Conservation (phyloP, 2,329 filamentous ascomycete species). For the Malbranchea zuffiana region DNA sequence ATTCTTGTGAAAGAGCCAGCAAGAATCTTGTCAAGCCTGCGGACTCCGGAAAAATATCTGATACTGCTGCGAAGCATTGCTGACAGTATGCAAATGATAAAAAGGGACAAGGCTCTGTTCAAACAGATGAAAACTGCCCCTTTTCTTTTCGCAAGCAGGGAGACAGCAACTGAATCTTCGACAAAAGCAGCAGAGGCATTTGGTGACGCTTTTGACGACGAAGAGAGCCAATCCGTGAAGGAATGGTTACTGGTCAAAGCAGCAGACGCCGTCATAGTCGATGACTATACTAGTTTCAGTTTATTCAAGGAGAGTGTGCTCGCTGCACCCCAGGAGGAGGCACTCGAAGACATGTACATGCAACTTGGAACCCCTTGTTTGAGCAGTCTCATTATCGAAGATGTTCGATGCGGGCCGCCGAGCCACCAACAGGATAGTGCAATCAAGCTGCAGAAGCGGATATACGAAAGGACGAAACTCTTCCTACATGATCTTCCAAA, state of each 20-base stretch:
- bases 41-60: constrained; percentile 76
- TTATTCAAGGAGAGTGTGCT: constrained; percentile 77
- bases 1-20: constrained; percentile 77
- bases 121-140: constrained; percentile 61
- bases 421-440: constrained; percentile 59
- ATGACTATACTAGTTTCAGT: constrained; percentile 81
- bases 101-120: constrained; percentile 68
- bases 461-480: constrained; percentile 76
- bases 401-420: constrained; percentile 58
- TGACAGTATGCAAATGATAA: constrained; percentile 57
- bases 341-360: constrained; percentile 72
- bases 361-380: constrained; percentile 68
- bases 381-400: constrained; percentile 66
- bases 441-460: constrained; percentile 61
- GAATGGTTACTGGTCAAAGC: constrained; percentile 70
- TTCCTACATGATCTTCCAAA: constrained; percentile 76
- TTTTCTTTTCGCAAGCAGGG: constrained; percentile 75
- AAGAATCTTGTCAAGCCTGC: constrained; percentile 66
- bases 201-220: constrained; percentile 42
- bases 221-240: constrained; percentile 55
- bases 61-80: constrained; percentile 70
- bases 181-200: constrained; percentile 16
- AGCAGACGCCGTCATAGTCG: constrained; percentile 62
- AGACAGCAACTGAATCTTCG: constrained; percentile 41
- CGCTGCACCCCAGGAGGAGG: constrained; percentile 81